Evolutionary conservation across 2,329 filamentous ascomycete species (phyloP).

Genomic region (Colletotrichum zoysiae): DNA sequence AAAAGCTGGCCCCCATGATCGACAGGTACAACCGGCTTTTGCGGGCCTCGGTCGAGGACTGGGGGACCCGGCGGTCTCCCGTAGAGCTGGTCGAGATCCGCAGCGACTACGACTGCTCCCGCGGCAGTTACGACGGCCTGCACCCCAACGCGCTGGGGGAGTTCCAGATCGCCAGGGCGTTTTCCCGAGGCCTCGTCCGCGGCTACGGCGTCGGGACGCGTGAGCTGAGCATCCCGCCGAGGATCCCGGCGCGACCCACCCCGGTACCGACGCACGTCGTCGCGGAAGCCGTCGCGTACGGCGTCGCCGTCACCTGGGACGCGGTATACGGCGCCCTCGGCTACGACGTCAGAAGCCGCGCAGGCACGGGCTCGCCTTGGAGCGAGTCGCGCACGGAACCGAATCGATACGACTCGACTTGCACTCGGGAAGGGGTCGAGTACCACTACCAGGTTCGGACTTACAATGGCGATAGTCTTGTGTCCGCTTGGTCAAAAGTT

Average conservation of each 20-base stretch:
- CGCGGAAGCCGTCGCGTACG: slow-evolving; percentile 31
- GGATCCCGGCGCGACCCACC: slow-evolving; percentile 42
- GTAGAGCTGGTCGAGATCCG: slow-evolving; percentile 51
- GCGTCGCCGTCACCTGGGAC: slow-evolving; percentile 44
- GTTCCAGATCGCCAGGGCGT: slow-evolving; percentile 57
- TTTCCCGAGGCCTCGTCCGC: slow-evolving; percentile 49
- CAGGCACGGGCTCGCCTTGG: slow-evolving; percentile 6
- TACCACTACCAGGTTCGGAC: slow-evolving; percentile 40
- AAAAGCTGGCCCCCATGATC: slow-evolving; percentile 46
- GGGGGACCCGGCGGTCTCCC: slow-evolving; percentile 47
- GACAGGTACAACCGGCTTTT: slow-evolving; percentile 48
- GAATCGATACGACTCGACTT: slow-evolving; percentile 18
- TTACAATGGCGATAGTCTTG: slow-evolving; percentile 15
- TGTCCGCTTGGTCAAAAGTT: slow-evolving; percentile 36
- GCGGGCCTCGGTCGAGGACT: slow-evolving; percentile 43
- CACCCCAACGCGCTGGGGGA: slow-evolving; percentile 58
- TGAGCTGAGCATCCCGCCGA: slow-evolving; percentile 44
- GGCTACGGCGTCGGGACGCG: slow-evolving; percentile 45
- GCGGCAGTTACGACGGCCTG: slow-evolving; percentile 55
- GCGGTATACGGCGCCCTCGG: slow-evolving; percentile 45
- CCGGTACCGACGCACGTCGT: slow-evolving; percentile 39
- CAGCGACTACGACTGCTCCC: slow-evolving; percentile 48
- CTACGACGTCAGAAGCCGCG: slow-evolving; percentile 36
- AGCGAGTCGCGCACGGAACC: neutral
- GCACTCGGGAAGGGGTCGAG: slow-evolving; percentile 23